Evolutionary conservation across 228 moss, liverwort and hornwort species (phyloP).

Genomic region (Sphagnum magellanicum): DNA sequence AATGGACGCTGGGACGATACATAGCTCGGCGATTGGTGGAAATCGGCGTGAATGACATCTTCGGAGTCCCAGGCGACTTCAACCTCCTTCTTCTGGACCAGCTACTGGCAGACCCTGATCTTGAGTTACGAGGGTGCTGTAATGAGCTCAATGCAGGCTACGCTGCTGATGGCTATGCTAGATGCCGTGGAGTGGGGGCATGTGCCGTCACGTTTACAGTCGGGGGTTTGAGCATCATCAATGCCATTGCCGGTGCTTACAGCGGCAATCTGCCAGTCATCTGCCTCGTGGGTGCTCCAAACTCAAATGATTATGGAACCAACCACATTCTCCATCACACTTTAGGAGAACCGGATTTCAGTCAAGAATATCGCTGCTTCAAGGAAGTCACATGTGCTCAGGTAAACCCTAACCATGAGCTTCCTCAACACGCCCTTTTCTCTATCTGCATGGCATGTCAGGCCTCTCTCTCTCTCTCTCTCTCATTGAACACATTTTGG

Average conservation of each 20-base stretch:
- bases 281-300: constrained; percentile 69
- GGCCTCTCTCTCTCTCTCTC: too few species aligned
- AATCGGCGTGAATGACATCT: constrained; percentile 75
- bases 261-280: constrained; percentile 70
- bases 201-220: constrained; percentile 97
- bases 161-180: constrained; percentile 93
- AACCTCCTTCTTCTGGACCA: constrained; percentile 83
- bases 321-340: constrained; percentile 75
- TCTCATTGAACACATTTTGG: too few species aligned
- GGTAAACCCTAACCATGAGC: constrained; percentile 8
- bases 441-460: too few species aligned
- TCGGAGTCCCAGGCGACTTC: constrained; percentile 91
- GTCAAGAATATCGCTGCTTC: constrained; percentile 61
- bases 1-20: constrained; percentile 70
- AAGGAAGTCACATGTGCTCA: constrained; percentile 64
- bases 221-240: constrained; percentile 90
- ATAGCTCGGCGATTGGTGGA: constrained; percentile 71
- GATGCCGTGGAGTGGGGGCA: constrained; percentile 70
- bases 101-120: constrained; percentile 66
- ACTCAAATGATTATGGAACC: constrained; percentile 71
- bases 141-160: constrained; percentile 97
- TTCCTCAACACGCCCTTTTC: too few species aligned
- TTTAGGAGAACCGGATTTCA: constrained; percentile 48
- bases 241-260: constrained; percentile 81
- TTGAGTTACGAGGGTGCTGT: constrained; percentile 75